phyloP scores from a whole-genome alignment of 2,329 filamentous ascomycete genomes.

The Tolypocladium capitatum region DNA sequence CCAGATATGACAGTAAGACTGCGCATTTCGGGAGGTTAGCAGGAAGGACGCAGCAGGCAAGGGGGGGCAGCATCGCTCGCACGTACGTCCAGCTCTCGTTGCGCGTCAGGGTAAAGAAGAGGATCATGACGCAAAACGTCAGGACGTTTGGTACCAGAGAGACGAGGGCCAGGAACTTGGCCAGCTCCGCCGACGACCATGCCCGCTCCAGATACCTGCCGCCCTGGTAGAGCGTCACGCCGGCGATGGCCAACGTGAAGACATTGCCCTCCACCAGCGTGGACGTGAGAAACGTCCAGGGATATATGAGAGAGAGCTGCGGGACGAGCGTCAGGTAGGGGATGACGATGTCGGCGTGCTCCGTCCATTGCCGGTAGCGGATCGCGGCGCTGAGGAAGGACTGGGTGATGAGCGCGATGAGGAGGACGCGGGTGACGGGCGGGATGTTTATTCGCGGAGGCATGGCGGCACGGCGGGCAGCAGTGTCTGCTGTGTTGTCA shows the following conservation, averaged over 20 bases:
- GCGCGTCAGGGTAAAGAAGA: constrained; percentile 58
- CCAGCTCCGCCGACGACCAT: constrained; percentile 86
- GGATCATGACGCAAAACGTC: constrained; percentile 58
- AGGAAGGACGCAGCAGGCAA: not conserved
- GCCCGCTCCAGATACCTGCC: constrained; percentile 91
- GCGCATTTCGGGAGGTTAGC: not conserved
- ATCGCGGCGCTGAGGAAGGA: constrained; percentile 73
- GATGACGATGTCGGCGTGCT: constrained; percentile 52
- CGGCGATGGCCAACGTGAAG: constrained; percentile 68
- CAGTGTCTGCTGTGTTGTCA: not conserved
- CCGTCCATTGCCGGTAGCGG: constrained; percentile 56
- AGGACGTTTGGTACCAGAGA: constrained; percentile 69
- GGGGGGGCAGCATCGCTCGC: not conserved
- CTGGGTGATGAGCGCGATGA: constrained; percentile 61
- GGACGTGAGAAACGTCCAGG: constrained; percentile 81
- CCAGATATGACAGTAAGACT: constrained; percentile 76
- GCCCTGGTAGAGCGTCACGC: constrained; percentile 73
- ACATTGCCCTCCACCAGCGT: constrained; percentile 89
- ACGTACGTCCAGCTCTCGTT: constrained; percentile 58
- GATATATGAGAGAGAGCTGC: constrained; percentile 69
- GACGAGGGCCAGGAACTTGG: constrained; percentile 72
- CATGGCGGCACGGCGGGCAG: constrained; percentile 34
- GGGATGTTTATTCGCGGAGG: constrained; percentile 80
- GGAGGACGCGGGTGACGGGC: constrained; percentile 72
- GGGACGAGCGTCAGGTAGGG: constrained; percentile 85